phyloP scores from a whole-genome alignment of 768 basidiomycete genomes.

The Tubosaeta sp. region DNA sequence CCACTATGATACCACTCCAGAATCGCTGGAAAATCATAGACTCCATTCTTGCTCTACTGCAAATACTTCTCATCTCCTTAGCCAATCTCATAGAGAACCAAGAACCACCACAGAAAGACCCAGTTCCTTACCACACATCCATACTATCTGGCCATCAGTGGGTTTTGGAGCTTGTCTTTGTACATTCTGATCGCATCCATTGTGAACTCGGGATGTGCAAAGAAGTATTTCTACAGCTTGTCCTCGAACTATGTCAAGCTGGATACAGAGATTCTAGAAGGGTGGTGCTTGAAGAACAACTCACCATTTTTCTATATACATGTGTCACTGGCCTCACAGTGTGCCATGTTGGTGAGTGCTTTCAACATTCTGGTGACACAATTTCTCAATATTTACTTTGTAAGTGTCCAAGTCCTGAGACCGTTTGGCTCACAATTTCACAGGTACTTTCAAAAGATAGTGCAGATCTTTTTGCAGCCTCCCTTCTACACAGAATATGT shows the following conservation, averaged over 20 bases:
- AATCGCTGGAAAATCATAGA: background rate
- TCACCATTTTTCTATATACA: background rate
- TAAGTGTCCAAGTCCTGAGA: background rate
- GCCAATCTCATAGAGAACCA: background rate
- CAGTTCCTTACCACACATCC: background rate
- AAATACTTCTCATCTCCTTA: background rate
- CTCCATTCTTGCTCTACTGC: too few relatives aligned
- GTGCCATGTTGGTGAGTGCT: background rate
- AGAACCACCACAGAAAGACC: background rate
- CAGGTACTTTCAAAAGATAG: background rate
- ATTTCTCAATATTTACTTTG: background rate
- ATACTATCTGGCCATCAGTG: background rate
- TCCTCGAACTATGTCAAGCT: background rate
- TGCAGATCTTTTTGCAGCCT: background rate
- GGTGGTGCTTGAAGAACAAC: background rate
- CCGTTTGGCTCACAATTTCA: background rate
- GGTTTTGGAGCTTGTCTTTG: background rate
- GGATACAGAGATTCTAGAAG: background rate
- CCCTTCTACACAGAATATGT: constrained; percentile 15
- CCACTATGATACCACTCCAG: background rate
- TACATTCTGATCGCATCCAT: background rate
- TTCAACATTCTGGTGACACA: background rate
- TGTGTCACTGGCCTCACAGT: background rate
- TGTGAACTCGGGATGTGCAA: background rate
- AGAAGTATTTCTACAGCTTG: background rate